phyloP scores from a whole-genome alignment of 2,329 filamentous ascomycete species.

The Botrytis medusae region DNA sequence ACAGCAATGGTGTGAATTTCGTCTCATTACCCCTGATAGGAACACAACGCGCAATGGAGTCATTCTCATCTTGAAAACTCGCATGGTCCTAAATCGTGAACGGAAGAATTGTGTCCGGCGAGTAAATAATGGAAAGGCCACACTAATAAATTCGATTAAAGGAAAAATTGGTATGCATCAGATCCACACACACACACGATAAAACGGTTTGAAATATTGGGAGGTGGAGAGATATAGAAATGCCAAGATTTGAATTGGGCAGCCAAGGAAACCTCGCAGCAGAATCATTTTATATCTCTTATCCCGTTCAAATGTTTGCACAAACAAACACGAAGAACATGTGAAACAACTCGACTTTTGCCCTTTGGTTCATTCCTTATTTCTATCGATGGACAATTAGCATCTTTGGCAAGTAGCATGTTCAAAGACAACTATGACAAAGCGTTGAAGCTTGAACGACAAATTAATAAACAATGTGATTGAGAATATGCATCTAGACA shows the following conservation, averaged over 20 bases:
- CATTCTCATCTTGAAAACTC: neutral
- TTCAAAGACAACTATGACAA: constrained; percentile 1
- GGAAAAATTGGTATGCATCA: neutral
- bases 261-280: neutral
- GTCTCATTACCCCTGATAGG: neutral
- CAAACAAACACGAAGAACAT: neutral
- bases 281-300: neutral
- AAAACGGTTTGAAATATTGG: neutral
- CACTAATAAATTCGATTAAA: too few relatives aligned
- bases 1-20: neutral
- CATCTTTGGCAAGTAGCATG: neutral
- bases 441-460: neutral
- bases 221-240: neutral
- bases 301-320: neutral
- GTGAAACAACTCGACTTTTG: neutral
- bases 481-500: neutral
- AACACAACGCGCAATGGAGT: neutral
- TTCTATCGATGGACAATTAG: constrained; percentile 6
- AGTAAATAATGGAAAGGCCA: neutral
- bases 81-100: neutral
- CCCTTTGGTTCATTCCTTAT: neutral
- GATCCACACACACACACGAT: neutral
- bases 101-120: neutral
- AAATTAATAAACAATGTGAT: constrained; percentile 11
- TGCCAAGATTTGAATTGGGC: neutral